A percentile compares a stretch with the other conserved stretches of the same genome.
phyloP scores from a whole-genome alignment of 2,329 filamentous ascomycete genomes.

The Fusarium sp. region DNA sequence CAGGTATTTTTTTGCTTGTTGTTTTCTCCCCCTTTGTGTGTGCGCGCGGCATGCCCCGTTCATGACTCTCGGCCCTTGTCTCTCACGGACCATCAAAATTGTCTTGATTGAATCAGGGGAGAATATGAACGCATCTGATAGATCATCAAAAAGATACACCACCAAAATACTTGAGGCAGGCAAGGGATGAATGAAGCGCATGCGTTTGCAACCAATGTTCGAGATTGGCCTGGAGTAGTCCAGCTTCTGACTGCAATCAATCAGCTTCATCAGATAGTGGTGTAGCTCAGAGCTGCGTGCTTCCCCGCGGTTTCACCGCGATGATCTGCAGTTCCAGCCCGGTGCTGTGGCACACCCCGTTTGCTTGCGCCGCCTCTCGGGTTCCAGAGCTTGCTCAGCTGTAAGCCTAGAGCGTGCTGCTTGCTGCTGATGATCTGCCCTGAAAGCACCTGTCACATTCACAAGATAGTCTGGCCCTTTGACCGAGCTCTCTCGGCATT shows the following conservation, averaged over 20 bases:
- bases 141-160: conserved; percentile 9
- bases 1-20: neutral
- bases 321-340: conserved; percentile 30
- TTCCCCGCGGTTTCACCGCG: conserved; percentile 30
- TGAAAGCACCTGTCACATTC: conserved; percentile 16
- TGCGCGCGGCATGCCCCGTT: neutral
- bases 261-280: neutral
- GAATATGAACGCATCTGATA: conserved; percentile 19
- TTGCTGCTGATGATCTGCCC: conserved; percentile 12
- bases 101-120: conserved; percentile 13
- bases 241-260: conserved; percentile 15
- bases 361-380: conserved; percentile 9
- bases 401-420: conserved; percentile 18
- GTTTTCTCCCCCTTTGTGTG: neutral
- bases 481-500: conserved; percentile 19
- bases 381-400: conserved; percentile 18
- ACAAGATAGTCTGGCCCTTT: conserved; percentile 1
- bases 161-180: neutral
- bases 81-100: neutral
- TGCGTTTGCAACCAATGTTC: neutral
- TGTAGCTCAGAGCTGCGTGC: conserved; percentile 1
- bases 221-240: conserved; percentile 9
- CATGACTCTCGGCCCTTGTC: conserved; percentile 2
- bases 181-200: conserved; percentile 10
- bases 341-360: neutral